These are phyloP conservation scores for Suillus paluster DNA, from an alignment of 768 basidiomycete species.

Conservation along the genomic window DNA sequence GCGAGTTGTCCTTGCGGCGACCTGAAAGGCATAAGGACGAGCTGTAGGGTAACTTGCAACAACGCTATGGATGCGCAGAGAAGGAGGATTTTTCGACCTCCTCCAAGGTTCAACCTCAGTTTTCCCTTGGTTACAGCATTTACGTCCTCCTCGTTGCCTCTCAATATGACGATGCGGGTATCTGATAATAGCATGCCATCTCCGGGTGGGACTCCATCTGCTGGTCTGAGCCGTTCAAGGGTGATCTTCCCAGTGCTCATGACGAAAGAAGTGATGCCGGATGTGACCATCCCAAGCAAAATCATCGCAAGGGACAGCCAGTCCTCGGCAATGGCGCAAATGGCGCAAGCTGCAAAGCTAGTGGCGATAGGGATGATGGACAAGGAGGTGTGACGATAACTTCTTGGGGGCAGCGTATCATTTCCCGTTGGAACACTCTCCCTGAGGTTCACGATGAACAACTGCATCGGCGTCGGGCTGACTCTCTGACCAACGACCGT, in stretches of 20 bases:
- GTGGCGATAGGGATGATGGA: slow-evolving; percentile 24
- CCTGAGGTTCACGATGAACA: slow-evolving; percentile 6
- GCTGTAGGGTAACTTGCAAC: slow-evolving; percentile 32
- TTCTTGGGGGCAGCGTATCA: slow-evolving; percentile 7
- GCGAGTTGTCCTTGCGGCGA: slow-evolving; percentile 37
- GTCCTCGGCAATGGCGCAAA: slow-evolving; percentile 24
- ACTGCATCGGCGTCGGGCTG: slow-evolving; percentile 17
- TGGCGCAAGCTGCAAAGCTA: slow-evolving; percentile 25
- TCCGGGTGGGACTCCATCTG: slow-evolving; percentile 27
- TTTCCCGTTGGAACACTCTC: neutral
- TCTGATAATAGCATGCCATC: slow-evolving; percentile 32
- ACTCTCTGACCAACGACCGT: slow-evolving; percentile 13
- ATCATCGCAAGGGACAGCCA: slow-evolving; percentile 34
- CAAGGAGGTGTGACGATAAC: slow-evolving; percentile 11
- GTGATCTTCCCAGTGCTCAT: slow-evolving; percentile 29
- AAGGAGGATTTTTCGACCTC: neutral
- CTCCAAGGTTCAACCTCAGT: slow-evolving; percentile 27
- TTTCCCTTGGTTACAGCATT: slow-evolving; percentile 33
- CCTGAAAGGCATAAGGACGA: slow-evolving; percentile 37
- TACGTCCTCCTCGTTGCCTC: slow-evolving; percentile 31
- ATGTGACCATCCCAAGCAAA: slow-evolving; percentile 32
- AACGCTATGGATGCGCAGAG: neutral
- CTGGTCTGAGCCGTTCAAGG: slow-evolving; percentile 28
- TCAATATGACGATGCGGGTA: slow-evolving; percentile 27
- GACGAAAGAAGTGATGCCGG: slow-evolving; percentile 28